These are phyloP conservation scores for Durusdinium trenchii DNA, from an alignment of 73 alveolate species.

Conservation along the genomic window DNA sequence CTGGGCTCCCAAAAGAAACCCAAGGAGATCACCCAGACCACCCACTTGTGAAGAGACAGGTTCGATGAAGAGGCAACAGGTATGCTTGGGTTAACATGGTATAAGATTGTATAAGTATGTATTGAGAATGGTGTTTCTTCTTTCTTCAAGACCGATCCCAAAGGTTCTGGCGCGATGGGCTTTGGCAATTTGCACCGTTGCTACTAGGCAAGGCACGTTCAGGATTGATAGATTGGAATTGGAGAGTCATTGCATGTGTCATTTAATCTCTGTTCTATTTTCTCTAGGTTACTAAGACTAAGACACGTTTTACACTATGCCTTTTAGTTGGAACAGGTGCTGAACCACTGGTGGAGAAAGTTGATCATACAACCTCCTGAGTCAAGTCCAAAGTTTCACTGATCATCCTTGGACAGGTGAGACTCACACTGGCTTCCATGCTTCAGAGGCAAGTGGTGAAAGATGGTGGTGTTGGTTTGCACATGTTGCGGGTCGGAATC, in stretches of 20 bases:
- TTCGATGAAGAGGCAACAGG: too few relatives aligned
- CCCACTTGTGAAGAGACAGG: too few relatives aligned
- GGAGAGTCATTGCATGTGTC: background rate
- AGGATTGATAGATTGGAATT: background rate
- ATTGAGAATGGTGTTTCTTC: too few relatives aligned
- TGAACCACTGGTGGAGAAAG: too few relatives aligned
- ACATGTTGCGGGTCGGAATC: background rate
- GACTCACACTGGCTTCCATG: conserved; percentile 84
- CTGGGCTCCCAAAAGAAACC: background rate
- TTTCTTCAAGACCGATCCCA: background rate
- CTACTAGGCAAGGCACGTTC: conserved; percentile 41
- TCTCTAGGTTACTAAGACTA: background rate
- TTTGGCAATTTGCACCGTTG: conserved; percentile 85
- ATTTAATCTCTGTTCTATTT: background rate
- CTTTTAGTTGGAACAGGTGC: too few relatives aligned
- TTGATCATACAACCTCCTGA: too few relatives aligned
- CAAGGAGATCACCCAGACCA: too few relatives aligned
- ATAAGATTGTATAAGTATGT: too few relatives aligned
- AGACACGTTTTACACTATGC: too few relatives aligned
- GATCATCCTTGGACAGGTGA: conserved; percentile 39
- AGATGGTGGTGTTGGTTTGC: background rate
- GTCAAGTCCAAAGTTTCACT: background rate
- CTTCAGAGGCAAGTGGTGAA: background rate
- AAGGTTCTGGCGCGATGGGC: conserved; percentile 91
- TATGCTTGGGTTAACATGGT: too few relatives aligned